Percentiles rank a stretch among this genome's conserved stretches.
Evolutionary conservation across 2,329 filamentous ascomycete genomes (phyloP).

Genomic region (Cadophora sp.): DNA sequence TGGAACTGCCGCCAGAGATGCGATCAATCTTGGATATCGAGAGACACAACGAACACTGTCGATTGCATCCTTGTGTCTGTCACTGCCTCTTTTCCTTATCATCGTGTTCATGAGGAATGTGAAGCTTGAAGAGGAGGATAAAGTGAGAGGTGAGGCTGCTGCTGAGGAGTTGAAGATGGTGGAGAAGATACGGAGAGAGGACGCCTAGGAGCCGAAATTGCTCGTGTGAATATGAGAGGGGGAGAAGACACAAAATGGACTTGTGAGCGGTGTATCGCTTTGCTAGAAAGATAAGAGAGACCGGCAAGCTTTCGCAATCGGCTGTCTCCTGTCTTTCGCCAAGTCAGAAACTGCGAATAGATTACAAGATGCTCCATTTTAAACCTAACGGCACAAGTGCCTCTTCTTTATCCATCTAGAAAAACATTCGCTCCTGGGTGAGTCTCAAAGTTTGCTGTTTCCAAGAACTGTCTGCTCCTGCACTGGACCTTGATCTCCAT

Average conservation of each 20-base stretch:
- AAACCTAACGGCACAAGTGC: too few species aligned
- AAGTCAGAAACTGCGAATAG: too few species aligned
- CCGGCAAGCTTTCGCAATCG: too few species aligned
- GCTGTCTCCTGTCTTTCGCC: too few species aligned
- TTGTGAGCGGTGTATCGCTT: too few species aligned
- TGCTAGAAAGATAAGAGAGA: too few species aligned
- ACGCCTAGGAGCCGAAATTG: not conserved
- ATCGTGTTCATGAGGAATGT: conserved; percentile 3
- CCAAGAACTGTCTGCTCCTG: not conserved
- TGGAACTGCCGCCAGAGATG: not conserved
- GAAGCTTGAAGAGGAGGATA: conserved; percentile 10
- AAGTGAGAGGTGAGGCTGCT: conserved; percentile 4
- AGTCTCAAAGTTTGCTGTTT: conserved; percentile 1
- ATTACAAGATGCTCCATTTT: too few species aligned
- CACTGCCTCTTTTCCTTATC: not conserved
- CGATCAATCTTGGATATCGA: conserved; percentile 1
- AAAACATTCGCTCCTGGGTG: too few species aligned
- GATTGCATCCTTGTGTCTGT: not conserved
- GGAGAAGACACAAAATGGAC: too few species aligned
- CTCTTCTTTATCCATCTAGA: too few species aligned
- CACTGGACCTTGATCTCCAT: not conserved
- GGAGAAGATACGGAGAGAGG: conserved; percentile 4
- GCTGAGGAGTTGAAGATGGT: conserved; percentile 1
- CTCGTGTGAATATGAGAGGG: not conserved
- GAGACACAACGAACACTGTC: conserved; percentile 1